A percentile compares a stretch with the other conserved stretches of the same genome.
phyloP scores from a whole-genome alignment of 495 filamentous ascomycete species.

The Aspergillus diversus region DNA sequence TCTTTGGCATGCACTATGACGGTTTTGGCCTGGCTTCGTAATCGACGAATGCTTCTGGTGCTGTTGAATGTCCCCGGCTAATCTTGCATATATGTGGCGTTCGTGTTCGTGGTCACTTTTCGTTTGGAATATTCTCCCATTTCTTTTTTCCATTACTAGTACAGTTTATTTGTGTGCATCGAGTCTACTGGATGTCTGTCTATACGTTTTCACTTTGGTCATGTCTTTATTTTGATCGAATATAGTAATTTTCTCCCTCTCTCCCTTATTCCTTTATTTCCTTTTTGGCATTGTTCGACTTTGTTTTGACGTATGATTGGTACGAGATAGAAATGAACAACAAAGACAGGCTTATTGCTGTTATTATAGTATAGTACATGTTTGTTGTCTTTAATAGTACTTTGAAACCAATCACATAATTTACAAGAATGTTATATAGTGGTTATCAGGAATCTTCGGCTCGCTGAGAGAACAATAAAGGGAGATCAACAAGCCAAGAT shows the following conservation, averaged over 20 bases:
- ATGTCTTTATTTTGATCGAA: slow-evolving; percentile 8
- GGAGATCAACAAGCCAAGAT: not conserved
- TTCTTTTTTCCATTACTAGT: slow-evolving; percentile 9
- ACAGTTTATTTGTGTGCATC: slow-evolving; percentile 16
- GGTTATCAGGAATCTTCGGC: no score
- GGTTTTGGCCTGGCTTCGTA: not conserved
- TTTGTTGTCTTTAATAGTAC: not conserved
- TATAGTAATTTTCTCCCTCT: slow-evolving; percentile 8
- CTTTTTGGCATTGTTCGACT: slow-evolving; percentile 4
- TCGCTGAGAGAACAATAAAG: not conserved
- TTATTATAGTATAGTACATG: not conserved
- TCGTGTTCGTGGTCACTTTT: slow-evolving; percentile 24
- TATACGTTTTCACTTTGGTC: slow-evolving; percentile 18
- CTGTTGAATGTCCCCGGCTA: slow-evolving; percentile 4
- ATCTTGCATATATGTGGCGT: slow-evolving; percentile 35
- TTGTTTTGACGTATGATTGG: slow-evolving; percentile 6
- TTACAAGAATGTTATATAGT: not conserved
- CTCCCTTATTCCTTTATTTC: not conserved
- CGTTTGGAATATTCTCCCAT: slow-evolving; percentile 10
- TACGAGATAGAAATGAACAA: slow-evolving; percentile 11
- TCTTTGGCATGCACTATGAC: not conserved
- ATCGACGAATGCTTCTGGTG: not conserved
- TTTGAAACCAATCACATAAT: not conserved
- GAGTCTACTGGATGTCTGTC: slow-evolving; percentile 16
- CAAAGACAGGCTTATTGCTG: not conserved